Percentiles rank a stretch among this genome's conserved stretches.
phyloP scores from a whole-genome alignment of 2,329 filamentous ascomycete genomes.

The Penicillium sumatraense region DNA sequence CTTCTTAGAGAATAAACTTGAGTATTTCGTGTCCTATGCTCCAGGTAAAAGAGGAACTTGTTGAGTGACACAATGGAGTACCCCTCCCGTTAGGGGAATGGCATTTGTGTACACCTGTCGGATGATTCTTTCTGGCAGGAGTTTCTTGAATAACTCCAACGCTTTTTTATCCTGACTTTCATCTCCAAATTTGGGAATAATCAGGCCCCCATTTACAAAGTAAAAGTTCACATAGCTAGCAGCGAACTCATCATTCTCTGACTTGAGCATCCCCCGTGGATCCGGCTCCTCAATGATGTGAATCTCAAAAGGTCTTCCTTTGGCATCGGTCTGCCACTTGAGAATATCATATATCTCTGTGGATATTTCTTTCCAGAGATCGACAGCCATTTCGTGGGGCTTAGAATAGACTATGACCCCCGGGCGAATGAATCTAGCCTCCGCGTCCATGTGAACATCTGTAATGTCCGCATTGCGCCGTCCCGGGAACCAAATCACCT shows the following conservation, averaged over 20 bases:
- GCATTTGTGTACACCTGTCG: constrained; percentile 30
- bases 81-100: constrained; percentile 33
- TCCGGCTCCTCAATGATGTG: neutral
- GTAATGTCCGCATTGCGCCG: constrained; percentile 32
- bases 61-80: constrained; percentile 37
- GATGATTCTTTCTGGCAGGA: constrained; percentile 29
- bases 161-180: constrained; percentile 25
- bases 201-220: constrained; percentile 33
- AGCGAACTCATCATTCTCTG: constrained; percentile 18
- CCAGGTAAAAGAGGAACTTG: too few relatives aligned
- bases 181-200: constrained; percentile 35
- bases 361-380: neutral
- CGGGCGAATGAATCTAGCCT: constrained; percentile 31
- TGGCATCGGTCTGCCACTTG: neutral
- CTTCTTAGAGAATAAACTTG: too few relatives aligned
- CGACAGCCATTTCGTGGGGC: constrained; percentile 5
- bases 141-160: constrained; percentile 22
- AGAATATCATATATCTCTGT: neutral
- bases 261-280: neutral
- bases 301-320: neutral
- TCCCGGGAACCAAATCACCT: constrained; percentile 36
- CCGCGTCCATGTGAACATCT: constrained; percentile 34
- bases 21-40: too few relatives aligned
- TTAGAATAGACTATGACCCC: constrained; percentile 29
- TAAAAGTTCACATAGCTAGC: constrained; percentile 36